Evolutionary conservation across 331 rosid genomes (phyloP).

Genomic region (Telfairia occidentalis): DNA sequence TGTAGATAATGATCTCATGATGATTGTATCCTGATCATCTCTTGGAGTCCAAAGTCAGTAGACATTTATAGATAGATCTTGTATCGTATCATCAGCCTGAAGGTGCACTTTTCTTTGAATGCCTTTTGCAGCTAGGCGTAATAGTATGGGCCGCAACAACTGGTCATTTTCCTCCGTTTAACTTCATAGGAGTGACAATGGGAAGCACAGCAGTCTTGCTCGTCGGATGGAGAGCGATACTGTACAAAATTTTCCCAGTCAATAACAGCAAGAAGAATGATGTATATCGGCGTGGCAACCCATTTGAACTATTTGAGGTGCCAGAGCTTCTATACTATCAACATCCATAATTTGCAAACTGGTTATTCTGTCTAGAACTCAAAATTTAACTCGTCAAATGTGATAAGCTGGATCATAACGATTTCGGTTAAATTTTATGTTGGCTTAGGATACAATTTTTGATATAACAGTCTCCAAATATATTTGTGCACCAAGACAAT

Average conservation of each 20-base stretch:
- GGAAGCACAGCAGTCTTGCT: slow-evolving; percentile 89
- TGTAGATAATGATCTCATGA: neutral
- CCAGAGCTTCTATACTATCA: neutral
- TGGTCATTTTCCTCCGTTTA: slow-evolving; percentile 49
- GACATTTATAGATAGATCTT: neutral
- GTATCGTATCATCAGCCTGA: neutral
- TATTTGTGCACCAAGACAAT: neutral
- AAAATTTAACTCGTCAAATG: neutral
- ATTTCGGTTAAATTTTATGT: neutral
- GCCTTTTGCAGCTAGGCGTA: slow-evolving; percentile 57
- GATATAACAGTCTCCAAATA: neutral
- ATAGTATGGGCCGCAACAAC: slow-evolving; percentile 39
- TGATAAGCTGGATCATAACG: neutral
- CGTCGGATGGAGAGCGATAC: slow-evolving; percentile 51
- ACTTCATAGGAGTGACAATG: slow-evolving; percentile 52
- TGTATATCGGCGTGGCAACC: slow-evolving; percentile 71
- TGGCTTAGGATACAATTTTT: neutral
- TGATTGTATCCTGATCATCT: neutral
- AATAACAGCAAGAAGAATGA: slow-evolving; percentile 52
- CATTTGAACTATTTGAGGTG: slow-evolving; percentile 93
- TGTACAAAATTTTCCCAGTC: slow-evolving; percentile 41
- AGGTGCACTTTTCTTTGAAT: neutral
- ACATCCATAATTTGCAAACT: neutral
- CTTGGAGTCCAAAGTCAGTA: neutral
- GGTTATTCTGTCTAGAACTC: neutral